Evolutionary conservation across 352 stramenopile genomes (phyloP).

Genomic region (Pythium phragmitis): DNA sequence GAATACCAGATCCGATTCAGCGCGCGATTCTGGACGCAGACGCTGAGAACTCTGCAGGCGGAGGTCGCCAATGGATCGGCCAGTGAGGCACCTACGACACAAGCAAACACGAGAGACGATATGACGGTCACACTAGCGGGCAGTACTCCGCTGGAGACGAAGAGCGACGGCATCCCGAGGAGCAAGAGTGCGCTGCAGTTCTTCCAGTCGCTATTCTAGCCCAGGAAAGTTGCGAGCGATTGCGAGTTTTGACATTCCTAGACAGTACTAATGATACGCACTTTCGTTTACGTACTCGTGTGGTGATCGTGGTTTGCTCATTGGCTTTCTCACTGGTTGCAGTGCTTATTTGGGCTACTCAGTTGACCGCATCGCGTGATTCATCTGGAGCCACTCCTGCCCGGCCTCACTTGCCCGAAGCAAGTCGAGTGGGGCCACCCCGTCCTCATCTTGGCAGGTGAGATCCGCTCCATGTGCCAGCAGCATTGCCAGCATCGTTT

Average conservation of each 20-base stretch:
- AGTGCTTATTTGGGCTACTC: too few species aligned
- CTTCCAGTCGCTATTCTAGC: conserved; percentile 25
- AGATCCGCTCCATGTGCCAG: not conserved
- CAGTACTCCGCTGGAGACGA: not conserved
- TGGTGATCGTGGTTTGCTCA: too few species aligned
- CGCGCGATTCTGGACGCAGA: conserved; percentile 59
- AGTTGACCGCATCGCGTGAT: too few species aligned
- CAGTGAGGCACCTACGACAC: not conserved
- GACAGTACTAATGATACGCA: too few species aligned
- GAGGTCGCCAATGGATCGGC: not conserved
- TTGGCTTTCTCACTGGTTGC: too few species aligned
- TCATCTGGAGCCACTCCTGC: not conserved
- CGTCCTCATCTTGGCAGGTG: not conserved
- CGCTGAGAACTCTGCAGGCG: not conserved
- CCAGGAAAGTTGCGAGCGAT: too few species aligned
- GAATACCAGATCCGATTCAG: conserved; percentile 54
- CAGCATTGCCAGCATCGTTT: not conserved
- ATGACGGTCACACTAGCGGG: not conserved
- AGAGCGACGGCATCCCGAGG: conserved; percentile 13
- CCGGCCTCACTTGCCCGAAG: not conserved
- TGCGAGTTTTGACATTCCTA: too few species aligned
- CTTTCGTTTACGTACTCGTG: too few species aligned
- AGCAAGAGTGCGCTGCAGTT: conserved; percentile 27
- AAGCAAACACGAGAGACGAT: not conserved
- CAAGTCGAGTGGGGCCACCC: not conserved